A percentile compares a stretch with the other conserved stretches of the same genome.
These are phyloP conservation scores for Coleophoma crateriformis DNA, from an alignment of 2,329 filamentous ascomycete genomes.

Conservation along the genomic window DNA sequence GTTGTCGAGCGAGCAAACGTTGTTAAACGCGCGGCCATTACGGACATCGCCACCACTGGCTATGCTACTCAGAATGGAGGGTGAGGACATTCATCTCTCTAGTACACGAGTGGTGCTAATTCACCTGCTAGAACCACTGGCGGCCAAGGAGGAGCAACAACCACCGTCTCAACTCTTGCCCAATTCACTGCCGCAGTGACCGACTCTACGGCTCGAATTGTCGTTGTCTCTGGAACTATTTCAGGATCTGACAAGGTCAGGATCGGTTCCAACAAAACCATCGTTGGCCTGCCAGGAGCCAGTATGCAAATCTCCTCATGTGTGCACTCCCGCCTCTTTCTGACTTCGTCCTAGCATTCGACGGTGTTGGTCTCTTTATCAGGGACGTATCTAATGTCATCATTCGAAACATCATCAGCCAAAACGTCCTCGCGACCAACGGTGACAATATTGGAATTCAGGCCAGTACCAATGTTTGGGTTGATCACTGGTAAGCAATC, in stretches of 20 bases:
- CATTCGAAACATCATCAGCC: constrained; percentile 48
- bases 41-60: constrained; percentile 27
- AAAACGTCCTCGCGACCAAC: constrained; percentile 36
- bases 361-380: constrained; percentile 41
- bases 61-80: constrained; percentile 42
- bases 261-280: constrained; percentile 35
- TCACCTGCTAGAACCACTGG: constrained; percentile 31
- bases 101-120: not conserved
- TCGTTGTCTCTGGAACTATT: constrained; percentile 36
- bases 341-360: constrained; percentile 26
- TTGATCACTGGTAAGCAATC: constrained; percentile 31
- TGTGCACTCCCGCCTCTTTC: not conserved
- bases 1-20: constrained; percentile 19
- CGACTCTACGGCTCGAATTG: constrained; percentile 36
- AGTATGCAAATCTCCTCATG: constrained; percentile 15
- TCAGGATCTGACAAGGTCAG: constrained; percentile 10
- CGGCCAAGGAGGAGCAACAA: constrained; percentile 36
- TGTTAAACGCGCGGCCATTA: constrained; percentile 39
- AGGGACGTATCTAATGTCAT: constrained; percentile 47
- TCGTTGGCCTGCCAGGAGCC: constrained; percentile 42
- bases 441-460: constrained; percentile 48
- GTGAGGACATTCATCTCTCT: constrained; percentile 1
- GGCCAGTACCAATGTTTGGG: constrained; percentile 40
- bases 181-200: constrained; percentile 32
- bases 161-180: constrained; percentile 38